Base-by-base conservation (phyloP, 2,329 filamentous ascomycete species). In the Fusarium pseudograminearum region DNA sequence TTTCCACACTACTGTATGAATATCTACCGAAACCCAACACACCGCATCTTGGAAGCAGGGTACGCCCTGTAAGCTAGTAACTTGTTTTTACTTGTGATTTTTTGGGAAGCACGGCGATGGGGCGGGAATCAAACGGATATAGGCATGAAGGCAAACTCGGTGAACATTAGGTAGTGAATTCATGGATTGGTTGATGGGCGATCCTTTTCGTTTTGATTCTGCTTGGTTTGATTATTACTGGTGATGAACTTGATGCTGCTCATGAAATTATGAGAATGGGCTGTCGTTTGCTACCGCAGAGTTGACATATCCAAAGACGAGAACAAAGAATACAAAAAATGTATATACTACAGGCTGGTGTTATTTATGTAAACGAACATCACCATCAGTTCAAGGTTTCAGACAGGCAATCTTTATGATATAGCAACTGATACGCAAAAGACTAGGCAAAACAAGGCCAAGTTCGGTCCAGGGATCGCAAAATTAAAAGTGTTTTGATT, bases 31-130 rank as follows among this genome's bases (percentile, higher is more conserved):
- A 63, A 71, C 51, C 48, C 31, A 60, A 55, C 54, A 68, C 40
- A 55, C 51, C 52, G 53, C 68, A 70, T 70, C 58, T 64, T 65
- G 63, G 63, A 56, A 54, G 26, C 67, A 68, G 67, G 50, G 63
- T 22, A 51, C 53, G 47, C 57, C 57, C 61, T 73, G 67, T 58
- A 67, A 67, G 67, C 57, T 68, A 57, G 64, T 63, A 66, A 65
- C 66, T 57, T 57, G 57, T 71, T 69, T 65, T 69, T 57, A 67
- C 56, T 48, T 71, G 57, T 62, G 53, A 45, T 58, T 69, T 62
- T 69, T 67, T 62, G 62, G 70, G 70, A 72, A 73, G 70, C 70
- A 73, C 67, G 71, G 71, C 71, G 71, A 73, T 74, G 71, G 67
- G 67, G 48, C 36, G 34, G 48, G 62, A 47, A 31, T 48, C 64